Conservation (phyloP, 208 protist genomes). For the Acanthamoeba royreba region DNA sequence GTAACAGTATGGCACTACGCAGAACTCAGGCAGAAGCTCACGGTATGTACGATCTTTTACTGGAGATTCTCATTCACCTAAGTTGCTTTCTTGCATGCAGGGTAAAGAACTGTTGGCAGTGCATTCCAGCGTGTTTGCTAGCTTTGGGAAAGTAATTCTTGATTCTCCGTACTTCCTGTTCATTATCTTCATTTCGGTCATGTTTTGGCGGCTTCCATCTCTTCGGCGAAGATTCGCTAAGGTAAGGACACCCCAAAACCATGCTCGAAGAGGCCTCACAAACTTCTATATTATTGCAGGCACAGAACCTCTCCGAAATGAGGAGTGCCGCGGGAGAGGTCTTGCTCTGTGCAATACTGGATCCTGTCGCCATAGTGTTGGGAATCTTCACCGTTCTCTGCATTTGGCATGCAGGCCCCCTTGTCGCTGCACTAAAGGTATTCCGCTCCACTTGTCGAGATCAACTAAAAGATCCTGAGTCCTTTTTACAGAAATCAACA, state of each 20-base stretch:
- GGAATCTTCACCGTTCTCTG: not conserved
- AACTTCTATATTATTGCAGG: not conserved
- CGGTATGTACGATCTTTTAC: not conserved
- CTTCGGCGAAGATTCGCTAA: not conserved
- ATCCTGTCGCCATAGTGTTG: not conserved
- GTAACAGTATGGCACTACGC: not conserved
- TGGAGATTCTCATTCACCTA: not conserved
- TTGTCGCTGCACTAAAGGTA: not conserved
- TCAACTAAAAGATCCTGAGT: not conserved
- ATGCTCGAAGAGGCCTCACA: too few species aligned
- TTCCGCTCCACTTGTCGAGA: not conserved
- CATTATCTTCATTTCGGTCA: not conserved
- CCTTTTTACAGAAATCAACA: not conserved
- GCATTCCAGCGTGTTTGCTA: not conserved
- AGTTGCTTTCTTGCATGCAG: not conserved
- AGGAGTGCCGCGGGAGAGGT: not conserved
- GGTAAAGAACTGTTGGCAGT: not conserved
- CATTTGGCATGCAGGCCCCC: not conserved
- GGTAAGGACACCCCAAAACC: too few species aligned
- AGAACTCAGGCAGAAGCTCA: not conserved
- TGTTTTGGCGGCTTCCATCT: not conserved
- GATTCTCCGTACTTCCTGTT: not conserved
- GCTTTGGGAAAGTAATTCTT: not conserved
- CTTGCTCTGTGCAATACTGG: not conserved
- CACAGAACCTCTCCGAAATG: not conserved